Conservation (phyloP, 768 basidiomycete genomes). For the Rhizopogon vesiculosus region DNA sequence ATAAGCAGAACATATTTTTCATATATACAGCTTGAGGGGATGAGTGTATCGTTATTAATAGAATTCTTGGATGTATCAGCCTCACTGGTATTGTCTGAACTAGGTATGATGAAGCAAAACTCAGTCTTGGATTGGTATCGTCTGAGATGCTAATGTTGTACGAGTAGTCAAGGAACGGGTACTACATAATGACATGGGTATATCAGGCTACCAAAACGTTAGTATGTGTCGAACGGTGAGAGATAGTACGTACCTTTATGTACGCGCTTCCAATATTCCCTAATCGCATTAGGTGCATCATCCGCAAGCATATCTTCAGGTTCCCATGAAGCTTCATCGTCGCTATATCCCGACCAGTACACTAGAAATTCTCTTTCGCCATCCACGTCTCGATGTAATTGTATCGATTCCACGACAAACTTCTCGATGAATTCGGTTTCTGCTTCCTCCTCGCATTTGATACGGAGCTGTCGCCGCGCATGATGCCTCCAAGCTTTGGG, state of each 20-base stretch:
- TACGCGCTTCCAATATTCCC: slow-evolving; percentile 31
- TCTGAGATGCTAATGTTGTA: too few species aligned
- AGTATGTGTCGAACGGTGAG: not conserved
- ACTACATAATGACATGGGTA: not conserved
- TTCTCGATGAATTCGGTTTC: slow-evolving; percentile 34
- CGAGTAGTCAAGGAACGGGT: too few species aligned
- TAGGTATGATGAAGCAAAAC: too few species aligned
- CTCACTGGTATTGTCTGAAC: not conserved
- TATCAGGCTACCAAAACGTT: not conserved
- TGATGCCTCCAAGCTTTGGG: slow-evolving; percentile 55
- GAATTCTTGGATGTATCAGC: not conserved
- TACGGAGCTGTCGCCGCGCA: slow-evolving; percentile 36
- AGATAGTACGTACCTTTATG: slow-evolving; percentile 6
- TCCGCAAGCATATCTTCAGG: slow-evolving; percentile 37
- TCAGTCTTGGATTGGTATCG: too few species aligned
- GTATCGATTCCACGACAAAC: slow-evolving; percentile 35
- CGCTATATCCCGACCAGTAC: slow-evolving; percentile 52
- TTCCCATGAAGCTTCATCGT: slow-evolving; percentile 56
- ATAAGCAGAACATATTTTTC: slow-evolving; percentile 61
- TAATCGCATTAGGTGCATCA: slow-evolving; percentile 44
- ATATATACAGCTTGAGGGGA: slow-evolving; percentile 36
- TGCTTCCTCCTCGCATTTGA: slow-evolving; percentile 33
- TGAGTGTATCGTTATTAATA: slow-evolving; percentile 7
- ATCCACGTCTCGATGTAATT: slow-evolving; percentile 29
- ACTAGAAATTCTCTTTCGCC: slow-evolving; percentile 42